These are phyloP conservation scores for Fusarium buxicola DNA, from an alignment of 2,329 filamentous ascomycete species.

Conservation along the genomic window DNA sequence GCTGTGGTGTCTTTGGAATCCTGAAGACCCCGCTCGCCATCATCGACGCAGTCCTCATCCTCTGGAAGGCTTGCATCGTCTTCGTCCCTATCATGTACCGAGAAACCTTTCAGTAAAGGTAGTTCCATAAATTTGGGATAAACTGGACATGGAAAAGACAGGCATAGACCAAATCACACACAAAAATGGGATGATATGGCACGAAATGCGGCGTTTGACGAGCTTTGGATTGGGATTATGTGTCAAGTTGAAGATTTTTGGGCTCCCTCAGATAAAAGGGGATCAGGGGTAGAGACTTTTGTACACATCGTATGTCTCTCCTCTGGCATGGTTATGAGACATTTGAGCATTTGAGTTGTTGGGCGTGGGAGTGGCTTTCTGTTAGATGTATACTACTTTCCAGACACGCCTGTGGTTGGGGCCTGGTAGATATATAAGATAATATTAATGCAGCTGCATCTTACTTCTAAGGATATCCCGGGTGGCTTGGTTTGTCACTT, in stretches of 20 bases:
- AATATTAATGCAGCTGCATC: constrained; percentile 41
- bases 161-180: neutral
- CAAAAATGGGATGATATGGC: constrained; percentile 13
- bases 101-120: constrained; percentile 60
- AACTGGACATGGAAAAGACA: neutral
- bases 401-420: constrained; percentile 6
- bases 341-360: constrained; percentile 36
- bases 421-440: constrained; percentile 15
- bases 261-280: constrained; percentile 2
- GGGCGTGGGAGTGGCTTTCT: constrained; percentile 31
- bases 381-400: constrained; percentile 19
- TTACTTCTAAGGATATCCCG: neutral
- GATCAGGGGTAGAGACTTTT: constrained; percentile 3
- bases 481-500: too few relatives aligned
- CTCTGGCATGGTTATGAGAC: constrained; percentile 35
- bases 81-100: constrained; percentile 84
- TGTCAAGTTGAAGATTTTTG: constrained; percentile 26
- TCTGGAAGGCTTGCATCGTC: constrained; percentile 84
- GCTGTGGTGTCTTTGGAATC: constrained; percentile 52
- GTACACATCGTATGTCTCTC: constrained; percentile 12
- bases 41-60: constrained; percentile 74
- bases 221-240: constrained; percentile 33
- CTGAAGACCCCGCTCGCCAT: constrained; percentile 69
- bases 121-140: neutral
- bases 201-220: constrained; percentile 42